phyloP scores from a whole-genome alignment of 23 red algal genomes.

The Gracilaria caudata region DNA sequence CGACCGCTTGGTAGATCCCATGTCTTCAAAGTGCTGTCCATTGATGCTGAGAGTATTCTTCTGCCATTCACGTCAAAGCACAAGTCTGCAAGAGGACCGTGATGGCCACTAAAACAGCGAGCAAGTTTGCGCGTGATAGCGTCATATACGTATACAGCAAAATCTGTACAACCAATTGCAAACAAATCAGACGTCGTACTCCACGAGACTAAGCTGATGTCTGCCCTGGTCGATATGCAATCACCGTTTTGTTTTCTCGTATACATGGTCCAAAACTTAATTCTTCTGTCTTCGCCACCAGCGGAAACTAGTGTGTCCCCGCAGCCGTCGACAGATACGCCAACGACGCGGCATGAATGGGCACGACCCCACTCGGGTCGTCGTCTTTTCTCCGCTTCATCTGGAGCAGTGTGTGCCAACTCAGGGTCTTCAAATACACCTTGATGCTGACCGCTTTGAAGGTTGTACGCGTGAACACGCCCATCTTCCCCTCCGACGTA shows the following conservation, averaged over 20 bases:
- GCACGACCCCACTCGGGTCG: slow-evolving; percentile 40
- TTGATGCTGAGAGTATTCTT: slow-evolving; percentile 73
- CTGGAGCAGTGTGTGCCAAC: background rate
- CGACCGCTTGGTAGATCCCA: slow-evolving; percentile 90
- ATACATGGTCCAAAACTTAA: slow-evolving; percentile 78
- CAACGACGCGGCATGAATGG: slow-evolving; percentile 49
- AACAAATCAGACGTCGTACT: slow-evolving; percentile 80
- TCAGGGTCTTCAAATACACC: slow-evolving; percentile 47
- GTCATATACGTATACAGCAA: slow-evolving; percentile 80
- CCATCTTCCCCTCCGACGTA: slow-evolving; percentile 75
- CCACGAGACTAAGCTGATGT: slow-evolving; percentile 69
- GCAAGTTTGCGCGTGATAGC: slow-evolving; percentile 66
- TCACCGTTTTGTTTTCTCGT: slow-evolving; percentile 16
- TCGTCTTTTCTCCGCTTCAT: slow-evolving; percentile 2
- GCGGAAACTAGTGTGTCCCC: slow-evolving; percentile 69
- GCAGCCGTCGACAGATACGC: slow-evolving; percentile 57
- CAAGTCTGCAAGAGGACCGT: slow-evolving; percentile 75
- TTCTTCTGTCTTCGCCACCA: slow-evolving; percentile 43
- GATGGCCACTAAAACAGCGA: slow-evolving; percentile 71
- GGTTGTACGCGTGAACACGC: slow-evolving; percentile 76
- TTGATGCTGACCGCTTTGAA: slow-evolving; percentile 88
- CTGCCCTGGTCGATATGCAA: background rate
- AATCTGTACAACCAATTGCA: slow-evolving; percentile 79
- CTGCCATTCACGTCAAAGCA: slow-evolving; percentile 71
- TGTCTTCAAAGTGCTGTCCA: slow-evolving; percentile 87